Percentiles rank a stretch among this genome's conserved stretches.
phyloP scores from a whole-genome alignment of 495 filamentous ascomycete genomes.

The Penicillium alfredii region DNA sequence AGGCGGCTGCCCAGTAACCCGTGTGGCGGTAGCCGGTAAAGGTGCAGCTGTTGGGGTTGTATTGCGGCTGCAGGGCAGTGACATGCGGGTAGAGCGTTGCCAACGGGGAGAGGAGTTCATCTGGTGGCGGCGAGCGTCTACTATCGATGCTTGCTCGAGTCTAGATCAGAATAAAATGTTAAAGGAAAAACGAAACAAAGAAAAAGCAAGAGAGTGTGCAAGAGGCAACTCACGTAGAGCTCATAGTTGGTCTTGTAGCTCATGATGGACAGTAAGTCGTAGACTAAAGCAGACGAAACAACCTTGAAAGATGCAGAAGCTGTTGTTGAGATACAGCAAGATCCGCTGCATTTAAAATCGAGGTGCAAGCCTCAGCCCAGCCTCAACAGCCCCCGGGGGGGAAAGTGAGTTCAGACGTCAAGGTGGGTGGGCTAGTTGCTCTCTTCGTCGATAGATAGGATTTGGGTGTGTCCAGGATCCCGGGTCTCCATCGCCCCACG shows the following conservation, averaged over 20 bases:
- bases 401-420: slow-evolving; percentile 1
- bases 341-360: too few relatives aligned
- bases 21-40: slow-evolving; percentile 34
- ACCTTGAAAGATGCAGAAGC: too few relatives aligned
- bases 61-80: slow-evolving; percentile 33
- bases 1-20: slow-evolving; percentile 35
- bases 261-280: too few relatives aligned
- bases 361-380: too few relatives aligned
- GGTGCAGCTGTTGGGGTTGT: slow-evolving; percentile 33
- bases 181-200: too few relatives aligned
- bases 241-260: slow-evolving; percentile 45
- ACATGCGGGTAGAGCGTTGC: slow-evolving; percentile 38
- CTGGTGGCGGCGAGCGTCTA: slow-evolving; percentile 23
- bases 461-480: too few relatives aligned
- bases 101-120: slow-evolving; percentile 36
- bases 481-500: too few relatives aligned
- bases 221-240: slow-evolving; percentile 28
- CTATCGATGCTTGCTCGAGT: slow-evolving; percentile 25
- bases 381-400: too few relatives aligned
- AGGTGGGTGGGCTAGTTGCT: slow-evolving; percentile 1
- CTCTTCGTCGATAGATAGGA: too few relatives aligned
- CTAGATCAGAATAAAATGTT: slow-evolving; percentile 9
- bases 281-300: too few relatives aligned
- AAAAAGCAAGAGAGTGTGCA: not conserved
- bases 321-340: too few relatives aligned